phyloP scores from a whole-genome alignment of 257 asterid species.

The Nicotiana sylvestris region DNA sequence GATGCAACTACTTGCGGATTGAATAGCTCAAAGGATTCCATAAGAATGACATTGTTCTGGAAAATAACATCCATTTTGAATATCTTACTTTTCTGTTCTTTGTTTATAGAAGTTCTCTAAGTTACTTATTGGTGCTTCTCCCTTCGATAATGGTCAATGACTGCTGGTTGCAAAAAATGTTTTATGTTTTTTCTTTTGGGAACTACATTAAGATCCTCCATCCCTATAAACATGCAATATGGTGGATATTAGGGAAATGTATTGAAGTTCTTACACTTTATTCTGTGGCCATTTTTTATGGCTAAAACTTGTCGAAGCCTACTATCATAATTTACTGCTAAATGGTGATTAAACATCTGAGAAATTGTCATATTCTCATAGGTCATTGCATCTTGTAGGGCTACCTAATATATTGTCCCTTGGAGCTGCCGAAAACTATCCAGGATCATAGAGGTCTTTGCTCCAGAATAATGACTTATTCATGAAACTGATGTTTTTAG shows the following conservation, averaged over 20 bases:
- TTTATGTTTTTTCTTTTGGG: neutral
- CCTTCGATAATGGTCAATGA: neutral
- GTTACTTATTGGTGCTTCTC: neutral
- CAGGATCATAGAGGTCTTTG: neutral
- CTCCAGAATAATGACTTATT: neutral
- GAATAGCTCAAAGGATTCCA: slow-evolving; percentile 5
- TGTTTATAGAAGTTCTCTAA: neutral
- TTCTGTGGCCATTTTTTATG: neutral
- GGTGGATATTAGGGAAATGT: slow-evolving; percentile 2
- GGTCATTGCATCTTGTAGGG: neutral
- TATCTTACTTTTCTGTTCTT: neutral
- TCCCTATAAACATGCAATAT: neutral
- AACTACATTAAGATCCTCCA: neutral
- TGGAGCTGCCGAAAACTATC: neutral
- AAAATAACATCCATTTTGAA: neutral
- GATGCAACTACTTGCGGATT: neutral
- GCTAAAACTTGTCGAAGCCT: neutral
- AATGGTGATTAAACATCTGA: neutral
- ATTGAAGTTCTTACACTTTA: neutral
- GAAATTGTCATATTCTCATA: neutral
- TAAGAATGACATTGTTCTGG: neutral
- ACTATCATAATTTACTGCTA: neutral
- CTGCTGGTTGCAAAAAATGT: neutral
- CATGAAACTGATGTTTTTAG: neutral
- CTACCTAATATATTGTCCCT: neutral